Evolutionary conservation across 768 basidiomycete genomes (phyloP).

Genomic region (Boletus fagicola): DNA sequence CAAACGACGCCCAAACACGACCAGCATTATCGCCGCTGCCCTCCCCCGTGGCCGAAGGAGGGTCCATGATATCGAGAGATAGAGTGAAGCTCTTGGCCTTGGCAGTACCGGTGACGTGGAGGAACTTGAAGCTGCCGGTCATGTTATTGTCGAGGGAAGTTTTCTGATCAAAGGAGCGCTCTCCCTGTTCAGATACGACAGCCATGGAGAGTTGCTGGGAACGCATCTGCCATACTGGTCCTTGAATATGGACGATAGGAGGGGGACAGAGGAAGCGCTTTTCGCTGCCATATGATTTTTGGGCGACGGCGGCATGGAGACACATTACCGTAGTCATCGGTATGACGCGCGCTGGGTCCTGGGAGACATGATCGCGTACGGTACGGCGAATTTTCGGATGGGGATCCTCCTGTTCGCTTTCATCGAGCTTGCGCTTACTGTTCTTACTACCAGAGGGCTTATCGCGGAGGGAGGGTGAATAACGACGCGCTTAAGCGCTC

Average conservation of each 20-base stretch:
- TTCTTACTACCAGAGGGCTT: conserved; percentile 39
- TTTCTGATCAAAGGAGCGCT: conserved; percentile 82
- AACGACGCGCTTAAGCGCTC: conserved; percentile 32
- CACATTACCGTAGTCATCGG: conserved; percentile 91
- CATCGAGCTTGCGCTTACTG: conserved; percentile 75
- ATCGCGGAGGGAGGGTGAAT: conserved; percentile 23
- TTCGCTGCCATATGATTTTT: conserved; percentile 95
- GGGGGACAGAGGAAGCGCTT: conserved; percentile 94
- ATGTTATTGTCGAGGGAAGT: conserved; percentile 80
- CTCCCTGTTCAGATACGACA: conserved; percentile 79
- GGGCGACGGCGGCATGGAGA: conserved; percentile 88
- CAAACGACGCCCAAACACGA: conserved; percentile 87
- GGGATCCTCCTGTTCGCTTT: conserved; percentile 54
- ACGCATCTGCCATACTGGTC: conserved; percentile 82
- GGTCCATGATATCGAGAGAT: conserved; percentile 81
- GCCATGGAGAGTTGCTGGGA: conserved; percentile 82
- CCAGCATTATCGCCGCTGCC: conserved; percentile 32
- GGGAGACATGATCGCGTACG: conserved; percentile 77
- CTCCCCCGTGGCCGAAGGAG: conserved; percentile 50
- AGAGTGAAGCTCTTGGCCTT: conserved; percentile 90
- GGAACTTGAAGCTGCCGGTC: conserved; percentile 87
- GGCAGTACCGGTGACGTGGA: conserved; percentile 84
- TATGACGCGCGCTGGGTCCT: conserved; percentile 71
- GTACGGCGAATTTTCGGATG: conserved; percentile 83
- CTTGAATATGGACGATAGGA: conserved; percentile 89